Evolutionary conservation across 345 rosid genomes (phyloP).

Genomic region (Acer negundo): DNA sequence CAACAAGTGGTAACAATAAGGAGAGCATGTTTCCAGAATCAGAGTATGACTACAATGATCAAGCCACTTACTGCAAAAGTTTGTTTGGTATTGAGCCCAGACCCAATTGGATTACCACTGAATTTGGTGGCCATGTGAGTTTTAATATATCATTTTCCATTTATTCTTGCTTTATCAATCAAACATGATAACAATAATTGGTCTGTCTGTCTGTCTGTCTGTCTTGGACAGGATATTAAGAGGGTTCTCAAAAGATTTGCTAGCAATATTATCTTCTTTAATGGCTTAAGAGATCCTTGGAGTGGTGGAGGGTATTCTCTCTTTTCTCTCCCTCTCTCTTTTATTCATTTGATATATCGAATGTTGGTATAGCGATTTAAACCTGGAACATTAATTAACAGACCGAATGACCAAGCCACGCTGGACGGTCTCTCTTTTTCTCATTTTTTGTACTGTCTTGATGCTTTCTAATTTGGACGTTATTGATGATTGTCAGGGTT

Average conservation of each 20-base stretch:
- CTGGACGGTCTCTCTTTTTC: not conserved
- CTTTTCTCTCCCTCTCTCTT: not conserved
- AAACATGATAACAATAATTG: too few relatives aligned
- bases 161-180: too few relatives aligned
- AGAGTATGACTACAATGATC: conserved; percentile 24
- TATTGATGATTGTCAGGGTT: conserved; percentile 41
- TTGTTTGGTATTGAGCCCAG: conserved; percentile 34
- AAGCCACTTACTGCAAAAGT: conserved; percentile 19
- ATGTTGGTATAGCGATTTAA: too few relatives aligned
- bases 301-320: conserved; percentile 64
- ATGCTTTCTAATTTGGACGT: not conserved
- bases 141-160: too few relatives aligned
- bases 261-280: conserved; percentile 68
- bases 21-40: conserved; percentile 55
- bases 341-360: too few relatives aligned
- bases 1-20: conserved; percentile 32
- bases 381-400: too few relatives aligned
- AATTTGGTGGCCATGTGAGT: conserved; percentile 62
- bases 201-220: not conserved
- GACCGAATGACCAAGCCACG: too few relatives aligned
- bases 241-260: conserved; percentile 52
- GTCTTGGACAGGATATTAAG: conserved; percentile 43
- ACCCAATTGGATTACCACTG: conserved; percentile 48
- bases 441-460: not conserved
- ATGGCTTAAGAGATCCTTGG: conserved; percentile 79